Evolutionary conservation across 371 early-diverging fungal species (phyloP).

Genomic region (Lichtheimia ornata): DNA sequence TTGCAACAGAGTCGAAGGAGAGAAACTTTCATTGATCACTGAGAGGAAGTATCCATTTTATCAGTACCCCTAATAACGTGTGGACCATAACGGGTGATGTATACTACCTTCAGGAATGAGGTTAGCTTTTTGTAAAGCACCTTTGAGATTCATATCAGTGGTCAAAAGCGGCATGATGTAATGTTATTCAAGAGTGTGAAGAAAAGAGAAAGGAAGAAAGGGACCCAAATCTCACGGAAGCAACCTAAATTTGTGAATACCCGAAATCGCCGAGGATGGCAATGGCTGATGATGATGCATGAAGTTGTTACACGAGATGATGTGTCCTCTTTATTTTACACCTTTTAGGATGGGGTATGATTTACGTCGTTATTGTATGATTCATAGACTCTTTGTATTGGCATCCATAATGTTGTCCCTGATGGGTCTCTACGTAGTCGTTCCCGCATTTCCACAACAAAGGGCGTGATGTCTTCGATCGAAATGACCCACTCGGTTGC

Average conservation of each 20-base stretch:
- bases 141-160: slow-evolving; percentile 39
- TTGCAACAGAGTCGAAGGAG: slow-evolving; percentile 39
- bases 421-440: neutral
- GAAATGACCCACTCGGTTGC: slow-evolving; percentile 29
- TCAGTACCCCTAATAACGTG: too few species aligned
- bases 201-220: slow-evolving; percentile 5
- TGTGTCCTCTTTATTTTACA: too few species aligned
- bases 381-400: slow-evolving; percentile 14
- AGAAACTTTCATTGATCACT: slow-evolving; percentile 40
- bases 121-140: slow-evolving; percentile 46
- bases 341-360: too few species aligned
- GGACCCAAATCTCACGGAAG: neutral
- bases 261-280: too few species aligned
- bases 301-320: too few species aligned
- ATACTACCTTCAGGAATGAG: slow-evolving; percentile 47
- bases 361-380: too few species aligned
- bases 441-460: slow-evolving; percentile 24
- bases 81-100: neutral
- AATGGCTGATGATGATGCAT: too few species aligned
- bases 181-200: neutral
- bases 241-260: too few species aligned
- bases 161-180: slow-evolving; percentile 54
- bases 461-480: slow-evolving; percentile 42
- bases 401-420: slow-evolving; percentile 5
- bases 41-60: neutral